Evolutionary conservation across 2,329 filamentous ascomycete genomes (phyloP).

Genomic region (Grosmannia penicillata): DNA sequence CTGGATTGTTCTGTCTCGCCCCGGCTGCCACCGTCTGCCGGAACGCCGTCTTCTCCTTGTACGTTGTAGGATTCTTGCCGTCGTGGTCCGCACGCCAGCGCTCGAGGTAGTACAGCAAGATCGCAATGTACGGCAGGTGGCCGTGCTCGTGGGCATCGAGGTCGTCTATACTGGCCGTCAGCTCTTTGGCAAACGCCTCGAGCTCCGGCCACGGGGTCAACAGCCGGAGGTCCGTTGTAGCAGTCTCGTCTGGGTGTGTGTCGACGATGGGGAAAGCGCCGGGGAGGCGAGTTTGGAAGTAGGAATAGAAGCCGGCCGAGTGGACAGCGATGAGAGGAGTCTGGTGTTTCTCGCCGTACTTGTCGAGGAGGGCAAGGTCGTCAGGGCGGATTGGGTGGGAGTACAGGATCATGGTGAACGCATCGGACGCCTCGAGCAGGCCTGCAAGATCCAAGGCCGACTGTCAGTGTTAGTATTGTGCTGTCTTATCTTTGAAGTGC

Average conservation of each 20-base stretch:
- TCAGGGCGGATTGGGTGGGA: conserved; percentile 31
- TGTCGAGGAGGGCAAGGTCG: conserved; percentile 28
- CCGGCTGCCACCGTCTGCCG: conserved; percentile 51
- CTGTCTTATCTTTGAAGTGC: not conserved
- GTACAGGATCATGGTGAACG: conserved; percentile 41
- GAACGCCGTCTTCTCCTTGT: conserved; percentile 79
- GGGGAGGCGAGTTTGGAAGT: conserved; percentile 67
- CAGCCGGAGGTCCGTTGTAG: conserved; percentile 72
- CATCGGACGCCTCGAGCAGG: conserved; percentile 24
- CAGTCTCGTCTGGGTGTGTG: conserved; percentile 80
- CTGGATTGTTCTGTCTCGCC: conserved; percentile 56
- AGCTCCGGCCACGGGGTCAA: conserved; percentile 79
- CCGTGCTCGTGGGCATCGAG: conserved; percentile 74
- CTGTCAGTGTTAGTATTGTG: not conserved
- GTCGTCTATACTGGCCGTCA: conserved; percentile 53
- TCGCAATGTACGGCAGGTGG: conserved; percentile 74
- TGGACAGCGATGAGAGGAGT: conserved; percentile 72
- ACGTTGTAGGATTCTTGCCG: conserved; percentile 54
- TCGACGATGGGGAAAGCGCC: conserved; percentile 84
- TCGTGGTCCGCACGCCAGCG: conserved; percentile 62
- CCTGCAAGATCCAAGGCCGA: conserved; percentile 7
- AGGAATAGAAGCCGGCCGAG: conserved; percentile 83
- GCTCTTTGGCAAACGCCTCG: conserved; percentile 44
- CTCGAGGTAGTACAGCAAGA: conserved; percentile 70
- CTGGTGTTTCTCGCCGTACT: conserved; percentile 36